Evolutionary conservation across 345 rosid genomes (phyloP).

Genomic region (Eucalyptus cloeziana): DNA sequence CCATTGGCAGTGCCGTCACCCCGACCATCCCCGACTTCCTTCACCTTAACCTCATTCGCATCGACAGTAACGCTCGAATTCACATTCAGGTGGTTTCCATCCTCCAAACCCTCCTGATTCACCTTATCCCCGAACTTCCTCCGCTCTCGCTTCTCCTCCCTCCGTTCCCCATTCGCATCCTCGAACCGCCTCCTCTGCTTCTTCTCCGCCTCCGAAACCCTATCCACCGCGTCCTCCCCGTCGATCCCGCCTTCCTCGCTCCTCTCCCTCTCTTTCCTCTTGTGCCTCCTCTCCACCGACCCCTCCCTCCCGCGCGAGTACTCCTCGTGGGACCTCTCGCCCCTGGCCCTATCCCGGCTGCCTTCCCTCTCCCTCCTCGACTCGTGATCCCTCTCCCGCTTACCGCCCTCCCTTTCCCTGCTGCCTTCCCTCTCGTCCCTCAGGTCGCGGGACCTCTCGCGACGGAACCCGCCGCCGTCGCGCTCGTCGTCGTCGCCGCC

Average conservation of each 20-base stretch:
- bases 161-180: constrained; percentile 7
- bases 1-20: background rate
- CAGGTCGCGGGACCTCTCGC: constrained; percentile 19
- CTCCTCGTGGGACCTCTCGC: background rate
- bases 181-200: constrained; percentile 10
- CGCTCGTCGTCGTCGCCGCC: background rate
- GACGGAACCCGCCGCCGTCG: background rate
- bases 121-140: background rate
- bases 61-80: background rate
- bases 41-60: background rate
- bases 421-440: background rate
- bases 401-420: background rate
- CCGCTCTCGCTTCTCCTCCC: background rate
- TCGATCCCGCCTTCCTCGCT: constrained; percentile 1
- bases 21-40: background rate
- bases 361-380: constrained; percentile 26
- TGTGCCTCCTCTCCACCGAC: constrained; percentile 7
- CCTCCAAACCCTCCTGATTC: background rate
- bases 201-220: constrained; percentile 1
- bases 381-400: constrained; percentile 13
- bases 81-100: background rate
- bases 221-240: constrained; percentile 11
- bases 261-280: constrained; percentile 16
- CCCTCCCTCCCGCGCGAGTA: background rate
- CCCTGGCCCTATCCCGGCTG: background rate